Conservation (phyloP, 1,284 basidiomycete genomes). For the Omphalotus olearius region DNA sequence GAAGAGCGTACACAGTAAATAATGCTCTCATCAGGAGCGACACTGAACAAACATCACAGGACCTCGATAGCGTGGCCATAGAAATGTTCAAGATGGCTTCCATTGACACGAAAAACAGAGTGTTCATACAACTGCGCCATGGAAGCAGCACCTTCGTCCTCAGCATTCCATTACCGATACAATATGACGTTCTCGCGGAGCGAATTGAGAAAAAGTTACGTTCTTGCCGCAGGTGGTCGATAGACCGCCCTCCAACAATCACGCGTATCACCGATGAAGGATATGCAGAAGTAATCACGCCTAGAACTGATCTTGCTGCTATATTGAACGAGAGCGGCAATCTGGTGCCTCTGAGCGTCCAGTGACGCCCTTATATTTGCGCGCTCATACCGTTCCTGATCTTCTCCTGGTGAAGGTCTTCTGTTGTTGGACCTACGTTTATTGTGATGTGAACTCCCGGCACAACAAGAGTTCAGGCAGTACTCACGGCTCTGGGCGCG, state of each 20-base stretch:
- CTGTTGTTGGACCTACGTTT: background rate
- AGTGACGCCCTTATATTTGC: too few species aligned
- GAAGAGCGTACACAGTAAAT: too few species aligned
- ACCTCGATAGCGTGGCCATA: too few species aligned
- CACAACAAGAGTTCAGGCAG: background rate
- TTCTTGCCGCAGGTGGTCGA: slow-evolving; percentile 1
- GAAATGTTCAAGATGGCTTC: background rate
- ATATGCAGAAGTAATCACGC: slow-evolving; percentile 1
- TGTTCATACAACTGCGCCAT: slow-evolving; percentile 8
- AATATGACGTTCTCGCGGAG: slow-evolving; percentile 10
- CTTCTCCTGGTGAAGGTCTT: background rate
- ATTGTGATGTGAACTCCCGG: background rate
- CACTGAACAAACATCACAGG: background rate
- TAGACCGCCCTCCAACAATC: background rate
- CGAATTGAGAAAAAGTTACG: slow-evolving; percentile 13
- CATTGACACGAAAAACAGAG: background rate
- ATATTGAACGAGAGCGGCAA: slow-evolving; percentile 1
- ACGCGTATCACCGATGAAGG: background rate
- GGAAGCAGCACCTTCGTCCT: slow-evolving; percentile 8
- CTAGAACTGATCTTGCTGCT: background rate
- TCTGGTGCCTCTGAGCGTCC: background rate
- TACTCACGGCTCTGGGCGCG: background rate
- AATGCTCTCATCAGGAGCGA: too few species aligned
- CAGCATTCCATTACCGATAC: slow-evolving; percentile 1
- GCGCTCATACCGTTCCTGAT: background rate